Conservation (phyloP, 2,329 filamentous ascomycete species). For the Phialophora tarda region DNA sequence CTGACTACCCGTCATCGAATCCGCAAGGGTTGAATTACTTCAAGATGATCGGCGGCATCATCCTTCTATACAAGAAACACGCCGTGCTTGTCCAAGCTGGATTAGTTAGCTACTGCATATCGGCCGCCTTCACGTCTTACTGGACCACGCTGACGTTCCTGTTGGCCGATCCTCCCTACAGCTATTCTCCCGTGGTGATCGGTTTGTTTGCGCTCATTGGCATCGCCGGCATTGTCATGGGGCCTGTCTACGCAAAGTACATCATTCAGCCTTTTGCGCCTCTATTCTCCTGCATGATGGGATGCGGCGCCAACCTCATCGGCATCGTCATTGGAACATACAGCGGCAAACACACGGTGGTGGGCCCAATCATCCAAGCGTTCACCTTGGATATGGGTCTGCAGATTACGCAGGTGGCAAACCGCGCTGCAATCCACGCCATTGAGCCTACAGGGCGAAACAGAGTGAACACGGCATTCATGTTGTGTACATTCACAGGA, state of each 20-base stretch:
- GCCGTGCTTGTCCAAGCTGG: conserved; percentile 73
- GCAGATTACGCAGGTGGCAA: conserved; percentile 76
- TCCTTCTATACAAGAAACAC: conserved; percentile 66
- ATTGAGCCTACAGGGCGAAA: conserved; percentile 75
- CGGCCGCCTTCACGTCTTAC: conserved; percentile 68
- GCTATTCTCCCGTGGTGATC: conserved; percentile 70
- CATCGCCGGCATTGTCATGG: conserved; percentile 69
- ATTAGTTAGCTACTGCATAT: conserved; percentile 67
- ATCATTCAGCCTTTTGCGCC: conserved; percentile 71
- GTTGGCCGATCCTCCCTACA: conserved; percentile 71
- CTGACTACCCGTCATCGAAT: conserved; percentile 79
- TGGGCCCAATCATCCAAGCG: conserved; percentile 74
- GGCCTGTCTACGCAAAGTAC: conserved; percentile 71
- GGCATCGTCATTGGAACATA: conserved; percentile 73
- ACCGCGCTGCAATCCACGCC: conserved; percentile 71
- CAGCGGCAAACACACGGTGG: conserved; percentile 67
- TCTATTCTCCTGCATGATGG: conserved; percentile 69
- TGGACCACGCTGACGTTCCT: conserved; percentile 83
- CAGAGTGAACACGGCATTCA: conserved; percentile 80
- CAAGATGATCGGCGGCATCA: conserved; percentile 68
- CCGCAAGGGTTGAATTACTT: conserved; percentile 53
- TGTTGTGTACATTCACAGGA: conserved; percentile 75
- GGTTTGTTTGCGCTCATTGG: conserved; percentile 81
- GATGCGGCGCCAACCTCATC: conserved; percentile 62
- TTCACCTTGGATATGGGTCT: conserved; percentile 72